Evolutionary conservation across 192 early-diverging fungal species (phyloP).

Genomic region (Chytriomyces confervae): DNA sequence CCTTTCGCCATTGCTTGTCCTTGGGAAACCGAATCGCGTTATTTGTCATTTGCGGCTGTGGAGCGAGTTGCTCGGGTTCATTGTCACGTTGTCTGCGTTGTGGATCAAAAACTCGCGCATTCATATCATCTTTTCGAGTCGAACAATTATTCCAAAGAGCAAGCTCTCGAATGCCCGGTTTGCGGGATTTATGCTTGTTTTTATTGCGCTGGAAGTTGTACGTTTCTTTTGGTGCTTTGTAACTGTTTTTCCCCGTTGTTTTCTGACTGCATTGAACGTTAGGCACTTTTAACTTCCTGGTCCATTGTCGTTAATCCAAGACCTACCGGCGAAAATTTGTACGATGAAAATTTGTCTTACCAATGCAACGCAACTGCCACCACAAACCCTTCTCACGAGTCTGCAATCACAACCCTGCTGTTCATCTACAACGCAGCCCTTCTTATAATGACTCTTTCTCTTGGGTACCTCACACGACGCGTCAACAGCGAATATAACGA

Average conservation of each 20-base stretch:
- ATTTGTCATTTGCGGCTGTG: constrained; percentile 17
- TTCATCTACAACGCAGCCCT: constrained; percentile 12
- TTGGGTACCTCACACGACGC: constrained; percentile 8
- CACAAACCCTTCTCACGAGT: neutral
- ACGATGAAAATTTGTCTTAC: constrained; percentile 1
- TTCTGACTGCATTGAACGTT: neutral
- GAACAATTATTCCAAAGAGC: constrained; percentile 28
- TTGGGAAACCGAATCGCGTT: neutral
- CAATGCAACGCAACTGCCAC: constrained; percentile 1
- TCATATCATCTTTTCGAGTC: constrained; percentile 28
- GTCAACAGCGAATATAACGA: constrained; percentile 29
- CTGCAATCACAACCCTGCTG: neutral
- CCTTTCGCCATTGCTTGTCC: neutral
- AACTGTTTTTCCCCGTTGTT: too few relatives aligned
- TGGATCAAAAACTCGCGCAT: constrained; percentile 17
- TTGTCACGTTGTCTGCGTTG: constrained; percentile 1
- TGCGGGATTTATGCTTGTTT: neutral
- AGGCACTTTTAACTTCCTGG: constrained; percentile 8
- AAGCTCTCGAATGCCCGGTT: constrained; percentile 11
- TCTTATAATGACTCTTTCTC: neutral
- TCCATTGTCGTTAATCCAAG: constrained; percentile 17
- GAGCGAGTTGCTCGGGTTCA: constrained; percentile 8
- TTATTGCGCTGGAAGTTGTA: constrained; percentile 4
- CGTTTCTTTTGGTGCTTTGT: too few relatives aligned
- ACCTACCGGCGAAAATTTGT: neutral